Evolutionary conservation across 106 monocot species (phyloP).

Genomic region (Gastrodia elata): DNA sequence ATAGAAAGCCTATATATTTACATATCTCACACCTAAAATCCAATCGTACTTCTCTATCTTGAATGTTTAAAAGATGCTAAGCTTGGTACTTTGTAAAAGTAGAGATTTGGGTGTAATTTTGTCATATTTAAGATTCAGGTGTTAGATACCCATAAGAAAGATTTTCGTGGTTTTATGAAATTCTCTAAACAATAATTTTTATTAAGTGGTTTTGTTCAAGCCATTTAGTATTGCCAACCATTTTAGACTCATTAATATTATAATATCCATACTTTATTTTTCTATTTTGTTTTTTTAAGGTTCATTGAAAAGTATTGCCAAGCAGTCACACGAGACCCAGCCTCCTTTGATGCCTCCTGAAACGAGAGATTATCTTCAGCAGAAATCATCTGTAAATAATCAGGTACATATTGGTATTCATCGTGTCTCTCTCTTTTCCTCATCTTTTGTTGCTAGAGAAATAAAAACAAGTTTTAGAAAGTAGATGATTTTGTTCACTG

Average conservation of each 20-base stretch:
- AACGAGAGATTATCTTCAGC: slow-evolving; percentile 7
- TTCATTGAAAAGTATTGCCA: slow-evolving; percentile 11
- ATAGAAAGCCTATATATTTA: no score
- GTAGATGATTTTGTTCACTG: background rate
- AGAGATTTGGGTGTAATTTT: no score
- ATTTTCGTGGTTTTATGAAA: background rate
- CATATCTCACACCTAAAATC: no score
- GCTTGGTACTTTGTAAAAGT: no score
- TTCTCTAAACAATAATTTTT: background rate
- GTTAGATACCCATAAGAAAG: background rate
- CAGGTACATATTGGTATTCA: background rate
- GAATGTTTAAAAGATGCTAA: no score
- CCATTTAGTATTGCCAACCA: background rate
- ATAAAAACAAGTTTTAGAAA: background rate
- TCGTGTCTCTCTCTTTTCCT: background rate
- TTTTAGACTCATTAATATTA: background rate
- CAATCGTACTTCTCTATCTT: no score
- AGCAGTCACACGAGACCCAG: background rate
- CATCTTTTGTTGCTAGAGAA: background rate
- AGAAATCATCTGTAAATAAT: background rate
- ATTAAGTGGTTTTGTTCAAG: background rate
- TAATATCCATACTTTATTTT: background rate
- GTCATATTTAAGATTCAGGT: no score
- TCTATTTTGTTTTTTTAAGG: slow-evolving; percentile 10
- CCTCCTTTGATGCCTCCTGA: slow-evolving; percentile 7